These are phyloP conservation scores for Suhomyces vadensis DNA, from an alignment of 805 yeast species.

Conservation along the genomic window DNA sequence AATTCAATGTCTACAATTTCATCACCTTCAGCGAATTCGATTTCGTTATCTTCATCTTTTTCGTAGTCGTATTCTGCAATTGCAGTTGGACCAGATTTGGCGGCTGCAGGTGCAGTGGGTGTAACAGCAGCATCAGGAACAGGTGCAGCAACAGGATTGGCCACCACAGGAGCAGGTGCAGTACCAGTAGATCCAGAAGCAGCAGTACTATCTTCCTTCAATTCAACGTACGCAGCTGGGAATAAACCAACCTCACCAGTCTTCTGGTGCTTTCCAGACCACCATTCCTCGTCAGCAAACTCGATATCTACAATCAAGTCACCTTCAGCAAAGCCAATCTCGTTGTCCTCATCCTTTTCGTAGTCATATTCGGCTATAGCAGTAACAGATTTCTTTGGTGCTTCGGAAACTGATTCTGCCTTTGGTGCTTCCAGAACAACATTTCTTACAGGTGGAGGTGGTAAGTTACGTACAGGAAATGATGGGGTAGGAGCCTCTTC, in stretches of 20 bases:
- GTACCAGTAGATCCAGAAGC: slow-evolving; percentile 1
- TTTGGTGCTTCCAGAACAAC: slow-evolving; percentile 16
- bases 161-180: slow-evolving; percentile 13
- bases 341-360: slow-evolving; percentile 74
- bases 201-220: slow-evolving; percentile 20
- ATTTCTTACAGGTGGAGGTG: slow-evolving; percentile 20
- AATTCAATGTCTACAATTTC: slow-evolving; percentile 78
- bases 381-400: slow-evolving; percentile 21
- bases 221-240: slow-evolving; percentile 54
- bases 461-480: slow-evolving; percentile 16
- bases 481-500: slow-evolving; percentile 25
- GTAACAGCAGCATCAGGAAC: slow-evolving; percentile 14
- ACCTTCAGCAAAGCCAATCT: slow-evolving; percentile 65
- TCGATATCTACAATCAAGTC: slow-evolving; percentile 67
- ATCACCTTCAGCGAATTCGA: slow-evolving; percentile 83
- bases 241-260: slow-evolving; percentile 55
- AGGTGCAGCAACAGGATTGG: slow-evolving; percentile 15
- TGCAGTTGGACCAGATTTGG: slow-evolving; percentile 41
- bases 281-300: slow-evolving; percentile 75
- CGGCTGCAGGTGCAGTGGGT: slow-evolving; percentile 17
- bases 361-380: slow-evolving; percentile 87
- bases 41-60: slow-evolving; percentile 90
- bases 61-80: slow-evolving; percentile 77
- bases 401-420: slow-evolving; percentile 11
- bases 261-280: slow-evolving; percentile 44